Evolutionary conservation across 352 stramenopile species (phyloP), one percentile per base, ranked within the genome.

Genomic region (Phytophthora ohioensis): DNA sequence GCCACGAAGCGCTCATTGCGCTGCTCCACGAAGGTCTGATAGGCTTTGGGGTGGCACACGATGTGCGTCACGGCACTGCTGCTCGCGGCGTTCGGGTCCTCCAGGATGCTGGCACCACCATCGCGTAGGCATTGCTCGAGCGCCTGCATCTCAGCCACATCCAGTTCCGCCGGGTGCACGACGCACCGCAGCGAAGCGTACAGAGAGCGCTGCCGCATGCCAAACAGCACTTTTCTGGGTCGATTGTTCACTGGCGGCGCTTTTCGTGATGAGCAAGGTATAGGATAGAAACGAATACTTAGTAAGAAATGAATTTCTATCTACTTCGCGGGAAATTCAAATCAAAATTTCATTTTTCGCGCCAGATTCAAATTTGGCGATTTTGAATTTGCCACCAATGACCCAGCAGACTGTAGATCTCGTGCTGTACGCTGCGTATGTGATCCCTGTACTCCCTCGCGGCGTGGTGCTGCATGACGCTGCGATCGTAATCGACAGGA

Each of bases 361-460:
- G 57, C 43, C 57, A 56, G 47, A 9, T 56, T 47, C 6, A 45
- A 64, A 38, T 56, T 64, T 47, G 10, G 34, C 32, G 4, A 10
- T 21, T 27, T 27, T 27, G 21, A 27, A 42, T 0, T 15, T 46
- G 21, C 54, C 36, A 47, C 8, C 38, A 30, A 62, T 62, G 42
- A 93, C 90, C 43, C 78, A 78, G 59, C 60, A 74, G n/a, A 53
- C 53, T 7, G 83, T 87, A 42, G 84, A 94, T 67, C 77, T 94
- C 56, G 68, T 97, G 54, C 76, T 97, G 57, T 86, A 83, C 64
- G 91, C 89, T 13, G 74, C 73, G 32, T 77, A 93, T 59, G 74
- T 97, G 21, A 80, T 97, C 45, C 91, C 91, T 38, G 86, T 97
- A 17, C 76, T 95, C 17, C 88, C 88, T 11, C 72, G 82, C 36